Evolutionary conservation across 1,284 basidiomycete species (phyloP), one percentile per base, ranked within the genome.

Genomic region (Pseudozyma flocculosa): DNA sequence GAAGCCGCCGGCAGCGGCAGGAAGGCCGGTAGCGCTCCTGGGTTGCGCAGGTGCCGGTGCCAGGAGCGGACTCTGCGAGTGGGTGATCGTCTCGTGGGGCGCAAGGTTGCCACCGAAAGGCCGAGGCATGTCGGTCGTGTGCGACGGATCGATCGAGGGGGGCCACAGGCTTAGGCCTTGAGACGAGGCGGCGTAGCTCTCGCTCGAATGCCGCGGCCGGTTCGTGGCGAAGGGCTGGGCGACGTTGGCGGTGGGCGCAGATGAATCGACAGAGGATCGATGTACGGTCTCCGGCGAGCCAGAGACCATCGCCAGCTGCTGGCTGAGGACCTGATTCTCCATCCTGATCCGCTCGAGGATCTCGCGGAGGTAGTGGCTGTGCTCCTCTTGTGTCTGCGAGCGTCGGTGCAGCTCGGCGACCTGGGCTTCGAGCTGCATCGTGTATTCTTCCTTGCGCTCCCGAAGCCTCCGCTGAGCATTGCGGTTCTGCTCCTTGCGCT

Each of bases 361-460:
- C 36, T 65, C 62, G 8, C 62, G 23, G 10, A 65, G 52, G 18
- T 54, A 61, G 32, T 55, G 62, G 13, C 50, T 52, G 41, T 65
- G 58, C 24, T 65, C 62, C 29, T 65, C 62, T 26, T 65, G 62
- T 11, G 48, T 61, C 42, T 65, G 58, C 9, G 54, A 54, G 32
- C 58, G 58, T 40, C 62, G 62, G 24, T 65, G 62, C 18, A 65
- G 39, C 19, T 65, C 62, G 7, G 54, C 48, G 10, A 65, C 51
- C 45, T 65, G 62, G 11, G 51, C 54, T 36, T 65, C 58, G 40
- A 65, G 54, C 44, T 65, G 45, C 61, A 64, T 54, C 15, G 58
- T 65, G 43, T 65, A 61, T 24, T 65, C 62, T 39, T 65, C 62
- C 21, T 61, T 65, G 29, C 62, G 62, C 45, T 61, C 62, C n/a